Percentiles rank a stretch among this genome's conserved stretches.
phyloP scores from a whole-genome alignment of 257 asterid species.

The Rauvolfia tetraphylla region DNA sequence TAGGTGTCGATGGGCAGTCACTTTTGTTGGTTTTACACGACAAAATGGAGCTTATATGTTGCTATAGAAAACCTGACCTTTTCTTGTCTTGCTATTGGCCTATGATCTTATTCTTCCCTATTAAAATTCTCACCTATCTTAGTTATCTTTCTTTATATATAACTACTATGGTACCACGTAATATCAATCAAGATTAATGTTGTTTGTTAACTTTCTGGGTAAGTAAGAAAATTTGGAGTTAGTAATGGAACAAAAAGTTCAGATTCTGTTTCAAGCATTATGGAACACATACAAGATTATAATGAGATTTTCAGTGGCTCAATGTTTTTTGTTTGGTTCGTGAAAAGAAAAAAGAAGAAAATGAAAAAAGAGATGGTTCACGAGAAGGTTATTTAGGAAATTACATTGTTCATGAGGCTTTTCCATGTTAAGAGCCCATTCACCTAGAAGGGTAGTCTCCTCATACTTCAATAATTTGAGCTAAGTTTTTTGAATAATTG shows the following conservation, averaged over 20 bases:
- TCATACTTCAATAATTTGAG: too few relatives aligned
- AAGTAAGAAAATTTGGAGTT: background rate
- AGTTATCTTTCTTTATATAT: background rate
- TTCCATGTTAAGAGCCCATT: background rate
- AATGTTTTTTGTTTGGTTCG: too few relatives aligned
- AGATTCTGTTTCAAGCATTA: too few relatives aligned
- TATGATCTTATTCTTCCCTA: constrained; percentile 17
- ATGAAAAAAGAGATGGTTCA: too few relatives aligned
- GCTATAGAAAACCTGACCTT: constrained; percentile 19
- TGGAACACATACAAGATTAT: too few relatives aligned
- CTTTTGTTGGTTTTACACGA: constrained; percentile 57
- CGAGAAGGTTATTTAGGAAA: too few relatives aligned
- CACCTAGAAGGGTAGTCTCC: too few relatives aligned
- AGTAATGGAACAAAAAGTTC: too few relatives aligned
- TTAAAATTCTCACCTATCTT: constrained; percentile 9
- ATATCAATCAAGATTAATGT: constrained; percentile 4
- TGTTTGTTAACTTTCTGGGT: background rate
- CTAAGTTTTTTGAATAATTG: too few relatives aligned
- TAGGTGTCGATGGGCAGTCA: constrained; percentile 36
- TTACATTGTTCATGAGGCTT: background rate
- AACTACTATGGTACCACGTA: background rate
- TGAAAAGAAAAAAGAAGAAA: too few relatives aligned
- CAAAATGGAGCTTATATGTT: constrained; percentile 41
- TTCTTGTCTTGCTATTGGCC: constrained; percentile 29
- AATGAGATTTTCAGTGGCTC: too few relatives aligned